phyloP scores from a whole-genome alignment of 164 flowering plant species.

The Hamamelis virginiana region DNA sequence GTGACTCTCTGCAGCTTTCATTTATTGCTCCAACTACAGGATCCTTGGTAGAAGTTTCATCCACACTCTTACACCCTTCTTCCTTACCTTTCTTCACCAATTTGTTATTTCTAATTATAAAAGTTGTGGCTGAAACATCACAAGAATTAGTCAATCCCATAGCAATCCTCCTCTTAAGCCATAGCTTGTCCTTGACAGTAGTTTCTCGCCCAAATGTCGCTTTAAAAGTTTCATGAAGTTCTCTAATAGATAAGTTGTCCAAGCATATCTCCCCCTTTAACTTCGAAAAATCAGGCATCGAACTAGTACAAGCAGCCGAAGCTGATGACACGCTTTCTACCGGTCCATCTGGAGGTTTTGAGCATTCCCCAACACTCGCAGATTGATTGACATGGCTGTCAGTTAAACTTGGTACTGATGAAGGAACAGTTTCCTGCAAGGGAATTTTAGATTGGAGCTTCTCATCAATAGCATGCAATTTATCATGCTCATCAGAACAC shows the following conservation, averaged over 20 bases:
- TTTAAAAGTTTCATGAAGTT: constrained; percentile 85
- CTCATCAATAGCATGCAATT: constrained; percentile 30
- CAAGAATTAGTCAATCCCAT: constrained; percentile 91
- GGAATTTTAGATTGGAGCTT: constrained; percentile 27
- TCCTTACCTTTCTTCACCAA: constrained; percentile 38
- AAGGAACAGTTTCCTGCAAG: constrained; percentile 45
- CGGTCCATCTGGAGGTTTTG: constrained; percentile 26
- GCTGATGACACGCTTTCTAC: constrained; percentile 31
- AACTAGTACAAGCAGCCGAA: constrained; percentile 31
- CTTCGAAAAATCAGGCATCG: constrained; percentile 61
- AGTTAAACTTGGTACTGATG: constrained; percentile 18
- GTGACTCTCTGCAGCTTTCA: constrained; percentile 23
- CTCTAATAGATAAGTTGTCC: constrained; percentile 72
- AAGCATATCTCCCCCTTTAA: constrained; percentile 68
- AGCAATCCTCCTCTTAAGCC: constrained; percentile 94
- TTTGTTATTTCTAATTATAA: constrained; percentile 53
- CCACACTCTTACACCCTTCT: constrained; percentile 25
- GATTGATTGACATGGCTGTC: constrained; percentile 20
- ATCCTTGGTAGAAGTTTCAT: constrained; percentile 15
- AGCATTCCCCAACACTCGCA: constrained; percentile 30
- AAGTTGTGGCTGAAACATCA: constrained; percentile 64
- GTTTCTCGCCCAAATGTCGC: constrained; percentile 95
- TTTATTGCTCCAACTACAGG: constrained; percentile 15
- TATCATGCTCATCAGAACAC: constrained; percentile 30
- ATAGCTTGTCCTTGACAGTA: constrained; percentile 84